Base-by-base conservation (phyloP, 352 stramenopile species). In the Globisporangium paddicum region DNA sequence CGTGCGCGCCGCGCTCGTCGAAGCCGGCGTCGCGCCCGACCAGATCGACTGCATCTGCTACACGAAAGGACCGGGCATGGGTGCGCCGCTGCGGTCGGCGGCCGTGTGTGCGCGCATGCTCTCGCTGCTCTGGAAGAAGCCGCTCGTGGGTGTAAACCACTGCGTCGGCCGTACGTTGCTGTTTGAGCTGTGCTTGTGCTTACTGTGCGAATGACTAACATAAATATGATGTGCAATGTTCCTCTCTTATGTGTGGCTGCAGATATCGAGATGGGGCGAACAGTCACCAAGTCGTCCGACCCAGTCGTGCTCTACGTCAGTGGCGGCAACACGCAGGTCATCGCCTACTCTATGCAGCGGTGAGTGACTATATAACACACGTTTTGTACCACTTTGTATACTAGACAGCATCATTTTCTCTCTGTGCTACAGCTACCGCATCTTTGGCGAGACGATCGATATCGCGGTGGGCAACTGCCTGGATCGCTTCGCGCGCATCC, bases 391-490 rank as follows among this genome's bases (percentile, higher is more conserved):
- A n/a, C n/a, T n/a, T n/a, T n/a, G n/a, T n/a, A n/a, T n/a, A n/a
- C n/a, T n/a, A n/a, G n/a, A n/a, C n/a, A n/a, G n/a, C n/a, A n/a
- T n/a, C n/a, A n/a, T n/a, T n/a, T n/a, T n/a, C n/a, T 32, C 50
- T 37, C 53, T 45, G 30, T 47, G 54, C 9, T 77, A 21, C 32
- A 88, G 95, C 48, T 99, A 99, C 72, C 84, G 96, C 38, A 99
- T 99, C 55, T 99, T 99, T 75, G 98, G 98, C 30, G 98, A 99
- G 80, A 99, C 98, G 11, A 99, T 99, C 71, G 98, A 99, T 79
- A 99, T 99, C 63, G 97, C 98, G 5, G 96, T 99, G 23, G 98
- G 98, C 35, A 99, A 99, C 79, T 99, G 97, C 72, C 80, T 99
- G 41, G 98, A 99, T 82, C 86, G 97, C 32, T 98, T 98, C 69